Percentiles rank a stretch among this genome's conserved stretches.
phyloP scores from a whole-genome alignment of 1,284 basidiomycete genomes.

The Ceratobasidium sp. region DNA sequence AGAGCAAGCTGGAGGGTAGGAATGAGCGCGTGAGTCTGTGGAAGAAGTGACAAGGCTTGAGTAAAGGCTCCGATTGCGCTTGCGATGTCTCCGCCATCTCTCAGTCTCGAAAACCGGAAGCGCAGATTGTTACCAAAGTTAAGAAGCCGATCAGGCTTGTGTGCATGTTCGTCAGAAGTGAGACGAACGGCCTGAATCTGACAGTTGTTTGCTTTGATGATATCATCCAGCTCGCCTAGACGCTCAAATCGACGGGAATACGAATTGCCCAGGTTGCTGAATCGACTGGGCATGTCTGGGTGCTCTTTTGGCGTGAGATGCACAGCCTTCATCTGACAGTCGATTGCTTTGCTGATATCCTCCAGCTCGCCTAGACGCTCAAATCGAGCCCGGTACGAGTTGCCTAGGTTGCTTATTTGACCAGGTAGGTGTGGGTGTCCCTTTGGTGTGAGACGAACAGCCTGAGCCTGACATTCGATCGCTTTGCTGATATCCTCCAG shows the following conservation, averaged over 20 bases:
- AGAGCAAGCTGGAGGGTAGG: background rate
- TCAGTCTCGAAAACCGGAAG: background rate
- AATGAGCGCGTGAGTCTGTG: background rate
- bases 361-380: background rate
- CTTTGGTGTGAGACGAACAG: background rate
- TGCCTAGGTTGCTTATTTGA: constrained; percentile 3
- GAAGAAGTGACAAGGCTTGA: background rate
- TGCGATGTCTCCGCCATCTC: background rate
- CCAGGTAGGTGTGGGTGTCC: background rate
- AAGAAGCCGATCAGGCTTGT: no score
- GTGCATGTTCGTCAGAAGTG: no score
- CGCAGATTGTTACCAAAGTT: background rate
- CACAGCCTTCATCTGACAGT: no score
- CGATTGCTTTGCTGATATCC: constrained; percentile 10
- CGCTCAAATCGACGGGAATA: no score
- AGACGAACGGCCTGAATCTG: no score
- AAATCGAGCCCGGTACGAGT: background rate
- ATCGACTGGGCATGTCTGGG: no score
- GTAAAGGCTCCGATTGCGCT: background rate
- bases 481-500: constrained; percentile 9
- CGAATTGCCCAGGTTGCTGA: no score
- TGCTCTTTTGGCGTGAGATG: no score
- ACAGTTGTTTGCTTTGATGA: no score
- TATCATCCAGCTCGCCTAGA: no score
- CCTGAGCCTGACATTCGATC: no score